These are phyloP conservation scores for Vickermania spadyakhi DNA, from an alignment of 208 protist genomes.

Conservation along the genomic window DNA sequence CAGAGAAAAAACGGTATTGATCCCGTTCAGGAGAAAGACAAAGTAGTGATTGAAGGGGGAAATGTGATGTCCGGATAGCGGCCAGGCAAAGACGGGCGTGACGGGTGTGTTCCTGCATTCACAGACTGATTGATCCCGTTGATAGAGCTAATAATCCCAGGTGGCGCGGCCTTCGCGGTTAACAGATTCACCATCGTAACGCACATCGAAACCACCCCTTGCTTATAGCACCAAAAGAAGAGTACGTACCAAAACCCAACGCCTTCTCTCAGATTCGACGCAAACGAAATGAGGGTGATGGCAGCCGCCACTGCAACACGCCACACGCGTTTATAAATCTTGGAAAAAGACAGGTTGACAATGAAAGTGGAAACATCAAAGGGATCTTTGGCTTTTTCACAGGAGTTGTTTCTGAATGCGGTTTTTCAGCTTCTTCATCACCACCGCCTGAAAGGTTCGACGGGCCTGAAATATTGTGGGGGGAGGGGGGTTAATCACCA, in stretches of 20 bases:
- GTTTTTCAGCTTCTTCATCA: too few species aligned
- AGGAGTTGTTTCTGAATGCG: too few species aligned
- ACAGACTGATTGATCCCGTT: slow-evolving; percentile 48
- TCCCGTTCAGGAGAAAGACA: slow-evolving; percentile 28
- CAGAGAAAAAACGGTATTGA: slow-evolving; percentile 10
- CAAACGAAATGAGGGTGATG: slow-evolving; percentile 11
- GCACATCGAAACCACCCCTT: slow-evolving; percentile 26
- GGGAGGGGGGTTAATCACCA: too few species aligned
- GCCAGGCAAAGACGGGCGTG: slow-evolving; percentile 42
- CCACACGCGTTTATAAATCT: slow-evolving; percentile 24
- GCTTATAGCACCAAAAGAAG: slow-evolving; percentile 18
- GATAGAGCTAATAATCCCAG: slow-evolving; percentile 24
- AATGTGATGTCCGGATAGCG: slow-evolving; percentile 12
- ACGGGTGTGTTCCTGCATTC: slow-evolving; percentile 21
- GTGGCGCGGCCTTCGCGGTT: slow-evolving; percentile 27
- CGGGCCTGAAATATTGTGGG: too few species aligned
- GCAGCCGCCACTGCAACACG: slow-evolving; percentile 9
- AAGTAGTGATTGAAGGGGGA: slow-evolving; percentile 63
- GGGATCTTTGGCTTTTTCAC: too few species aligned
- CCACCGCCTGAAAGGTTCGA: too few species aligned
- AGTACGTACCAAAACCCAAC: slow-evolving; percentile 24
- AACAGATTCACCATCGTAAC: slow-evolving; percentile 34
- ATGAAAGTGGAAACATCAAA: slow-evolving; percentile 30
- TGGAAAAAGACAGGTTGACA: slow-evolving; percentile 34
- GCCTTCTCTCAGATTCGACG: slow-evolving; percentile 6